Evolutionary conservation across 2,329 filamentous ascomycete genomes (phyloP).

Genomic region (Zymoseptoria passerinii): DNA sequence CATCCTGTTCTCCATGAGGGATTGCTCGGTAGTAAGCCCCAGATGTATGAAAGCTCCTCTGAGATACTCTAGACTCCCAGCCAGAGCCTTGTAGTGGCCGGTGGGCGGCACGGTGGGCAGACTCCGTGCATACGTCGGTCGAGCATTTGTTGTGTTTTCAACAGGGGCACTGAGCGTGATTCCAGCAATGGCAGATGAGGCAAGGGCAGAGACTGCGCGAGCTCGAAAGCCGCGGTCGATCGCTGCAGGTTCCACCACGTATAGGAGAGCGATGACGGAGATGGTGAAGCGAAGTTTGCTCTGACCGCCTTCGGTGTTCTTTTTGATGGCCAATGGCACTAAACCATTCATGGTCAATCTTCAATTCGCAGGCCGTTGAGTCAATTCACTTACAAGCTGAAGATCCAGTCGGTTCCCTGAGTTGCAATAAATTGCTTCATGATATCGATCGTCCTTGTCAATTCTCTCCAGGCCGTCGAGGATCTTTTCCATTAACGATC

Average conservation of each 20-base stretch:
- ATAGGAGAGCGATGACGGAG: not conserved
- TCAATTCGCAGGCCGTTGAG: not conserved
- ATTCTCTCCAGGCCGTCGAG: not conserved
- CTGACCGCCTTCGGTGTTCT: not conserved
- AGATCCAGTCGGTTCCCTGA: not conserved
- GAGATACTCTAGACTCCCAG: not conserved
- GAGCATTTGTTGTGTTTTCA: not conserved
- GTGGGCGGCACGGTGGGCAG: not conserved
- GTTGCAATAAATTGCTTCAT: not conserved
- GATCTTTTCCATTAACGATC: not conserved
- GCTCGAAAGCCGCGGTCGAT: not conserved
- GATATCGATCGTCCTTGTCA: not conserved
- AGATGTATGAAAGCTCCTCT: not conserved
- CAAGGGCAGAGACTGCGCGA: not conserved
- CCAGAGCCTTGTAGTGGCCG: not conserved
- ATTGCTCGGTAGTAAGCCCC: too few species aligned
- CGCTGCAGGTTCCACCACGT: not conserved
- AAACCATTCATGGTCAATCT: not conserved
- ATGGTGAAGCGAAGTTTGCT: not conserved
- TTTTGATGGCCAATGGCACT: not conserved
- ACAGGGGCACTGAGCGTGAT: not conserved
- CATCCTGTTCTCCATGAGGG: too few species aligned
- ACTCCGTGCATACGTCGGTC: not conserved
- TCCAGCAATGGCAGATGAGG: not conserved
- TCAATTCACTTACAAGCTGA: not conserved